These are phyloP conservation scores for Plasmodium sp. DNA, from an alignment of 169 alveolate species.

Conservation along the genomic window DNA sequence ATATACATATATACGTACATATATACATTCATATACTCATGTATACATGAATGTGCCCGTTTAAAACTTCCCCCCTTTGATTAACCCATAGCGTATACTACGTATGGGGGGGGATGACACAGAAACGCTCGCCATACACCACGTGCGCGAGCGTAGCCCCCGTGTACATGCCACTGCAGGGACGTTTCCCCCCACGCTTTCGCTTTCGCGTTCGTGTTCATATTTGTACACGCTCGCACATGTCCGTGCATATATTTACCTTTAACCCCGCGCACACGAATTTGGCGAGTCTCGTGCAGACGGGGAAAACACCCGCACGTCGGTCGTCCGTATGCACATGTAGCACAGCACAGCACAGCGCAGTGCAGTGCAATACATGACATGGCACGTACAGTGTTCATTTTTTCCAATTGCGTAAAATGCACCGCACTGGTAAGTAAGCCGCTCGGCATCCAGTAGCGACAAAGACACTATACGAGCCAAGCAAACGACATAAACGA, in stretches of 20 bases:
- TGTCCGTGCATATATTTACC: constrained; percentile 10
- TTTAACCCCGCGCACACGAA: neutral
- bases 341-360: neutral
- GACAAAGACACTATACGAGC: neutral
- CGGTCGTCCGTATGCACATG: neutral
- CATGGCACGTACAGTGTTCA: neutral
- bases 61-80: neutral
- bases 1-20: neutral
- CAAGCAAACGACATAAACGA: neutral
- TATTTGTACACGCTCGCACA: neutral
- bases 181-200: neutral
- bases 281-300: neutral
- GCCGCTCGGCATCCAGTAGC: neutral
- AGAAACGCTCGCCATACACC: neutral
- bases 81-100: neutral
- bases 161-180: neutral
- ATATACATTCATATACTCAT: neutral
- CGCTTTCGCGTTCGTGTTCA: neutral
- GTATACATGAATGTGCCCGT: neutral
- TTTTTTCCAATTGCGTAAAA: neutral
- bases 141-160: neutral
- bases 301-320: neutral
- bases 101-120: neutral
- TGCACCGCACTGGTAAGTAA: neutral
- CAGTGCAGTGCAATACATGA: neutral